phyloP scores from a whole-genome alignment of 352 stramenopile species.

The Pythium monospermum region DNA sequence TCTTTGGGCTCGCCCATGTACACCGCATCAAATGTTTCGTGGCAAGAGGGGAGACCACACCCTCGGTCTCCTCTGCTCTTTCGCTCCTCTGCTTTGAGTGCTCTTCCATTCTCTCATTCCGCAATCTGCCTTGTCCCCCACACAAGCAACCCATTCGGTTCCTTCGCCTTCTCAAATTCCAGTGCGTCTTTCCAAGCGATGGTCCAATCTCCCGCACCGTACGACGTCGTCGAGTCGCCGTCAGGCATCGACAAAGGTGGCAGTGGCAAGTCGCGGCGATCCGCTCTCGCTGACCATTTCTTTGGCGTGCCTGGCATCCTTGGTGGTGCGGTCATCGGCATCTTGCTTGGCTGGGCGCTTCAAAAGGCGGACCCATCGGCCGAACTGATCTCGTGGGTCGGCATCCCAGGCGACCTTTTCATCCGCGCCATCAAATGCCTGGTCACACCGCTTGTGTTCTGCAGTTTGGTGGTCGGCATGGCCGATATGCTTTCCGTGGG shows the following conservation, averaged over 20 bases:
- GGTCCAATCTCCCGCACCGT: constrained; percentile 10
- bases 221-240: constrained; percentile 24
- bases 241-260: constrained; percentile 1
- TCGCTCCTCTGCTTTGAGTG: no score
- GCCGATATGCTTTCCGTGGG: constrained; percentile 30
- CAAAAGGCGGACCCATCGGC: constrained; percentile 1
- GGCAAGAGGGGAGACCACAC: no score
- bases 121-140: background rate
- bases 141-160: no score
- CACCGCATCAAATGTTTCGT: no score
- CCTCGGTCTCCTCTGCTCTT: no score
- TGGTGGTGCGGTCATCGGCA: constrained; percentile 3
- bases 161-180: no score
- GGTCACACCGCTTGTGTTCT: constrained; percentile 42
- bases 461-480: constrained; percentile 28
- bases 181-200: no score
- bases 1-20: no score
- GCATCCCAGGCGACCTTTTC: constrained; percentile 34
- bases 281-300: background rate
- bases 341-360: background rate
- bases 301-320: constrained; percentile 6
- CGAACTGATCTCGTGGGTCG: constrained; percentile 23
- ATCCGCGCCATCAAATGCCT: constrained; percentile 46
- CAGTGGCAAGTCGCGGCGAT: background rate
- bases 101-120: constrained; percentile 7